Base-by-base conservation (phyloP, 2,329 filamentous ascomycete genomes). In the Beauveria brongniartii region DNA sequence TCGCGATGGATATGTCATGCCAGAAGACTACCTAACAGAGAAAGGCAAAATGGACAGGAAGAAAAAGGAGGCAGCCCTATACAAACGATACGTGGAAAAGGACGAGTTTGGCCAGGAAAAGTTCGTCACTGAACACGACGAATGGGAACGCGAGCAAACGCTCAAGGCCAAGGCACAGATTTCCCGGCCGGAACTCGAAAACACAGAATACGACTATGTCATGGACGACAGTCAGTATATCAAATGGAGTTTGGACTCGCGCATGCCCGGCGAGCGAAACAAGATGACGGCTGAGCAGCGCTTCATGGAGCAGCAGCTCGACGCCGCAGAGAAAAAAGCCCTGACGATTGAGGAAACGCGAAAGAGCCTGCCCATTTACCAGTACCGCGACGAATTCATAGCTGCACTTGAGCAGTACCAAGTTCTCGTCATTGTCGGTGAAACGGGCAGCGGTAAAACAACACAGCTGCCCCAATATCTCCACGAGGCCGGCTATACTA, bases 391-490 rank as follows among this genome's bases (percentile, higher is more conserved):
- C 46, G 81, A 93, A 65, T 89, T 99, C 60, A 80, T 99, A 24
- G 83, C 87, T n/a, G 94, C 94, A 0, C 79, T 97, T n/a, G 83
- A 86, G 40, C 80, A 95, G 57, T 88, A 92, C 66, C 94, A 97
- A 69, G 85, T 96, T 16, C 75, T 99, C 12, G 91, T 99, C 62
- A 88, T 99, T 59, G 92, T 97, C 2, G 94, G 91, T 70, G 92
- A 97, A 73, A 99, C 94, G 0, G 94, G 94, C 58, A 92, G 87
- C 67, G 94, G 94, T 67, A 99, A 99, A 75, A 96, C 93, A 0
- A 99, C 94, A 0, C 94, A 99, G 71, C 77, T 97, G 18, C 91
- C 93, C 0, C 94, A 97, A 69, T 99, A 96, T 70, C 81, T 97
- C 0, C 88, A 95, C 68, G 93, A 97, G 72, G 91, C 90, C 0